Evolutionary conservation across 352 stramenopile species (phyloP).

Genomic region (Blastocystis sp.): DNA sequence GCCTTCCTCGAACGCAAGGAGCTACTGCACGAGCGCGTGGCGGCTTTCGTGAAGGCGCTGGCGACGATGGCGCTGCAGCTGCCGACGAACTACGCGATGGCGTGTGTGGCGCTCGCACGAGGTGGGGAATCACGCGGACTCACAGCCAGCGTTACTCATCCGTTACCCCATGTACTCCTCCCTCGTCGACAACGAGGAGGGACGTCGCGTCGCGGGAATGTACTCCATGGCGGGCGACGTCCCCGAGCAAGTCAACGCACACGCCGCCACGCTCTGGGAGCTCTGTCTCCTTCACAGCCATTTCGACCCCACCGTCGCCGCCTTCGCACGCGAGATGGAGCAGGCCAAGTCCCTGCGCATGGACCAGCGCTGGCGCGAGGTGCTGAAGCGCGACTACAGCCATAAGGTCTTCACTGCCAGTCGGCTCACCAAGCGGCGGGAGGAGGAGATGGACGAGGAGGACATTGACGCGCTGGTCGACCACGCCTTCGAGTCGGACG

Average conservation of each 20-base stretch:
- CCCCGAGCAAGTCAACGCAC: slow-evolving; percentile 32
- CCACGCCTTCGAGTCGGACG: not conserved
- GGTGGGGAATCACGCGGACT: not conserved
- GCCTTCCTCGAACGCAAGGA: slow-evolving; percentile 34
- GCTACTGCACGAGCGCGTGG: slow-evolving; percentile 33
- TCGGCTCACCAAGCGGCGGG: not conserved
- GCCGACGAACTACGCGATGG: slow-evolving; percentile 19
- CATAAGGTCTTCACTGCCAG: not conserved
- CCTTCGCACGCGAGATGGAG: not conserved
- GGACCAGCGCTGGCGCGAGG: not conserved
- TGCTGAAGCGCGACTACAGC: slow-evolving; percentile 27
- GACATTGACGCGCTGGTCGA: not conserved
- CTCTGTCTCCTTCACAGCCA: not conserved
- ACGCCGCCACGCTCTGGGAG: slow-evolving; percentile 28
- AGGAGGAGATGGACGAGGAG: slow-evolving; percentile 14
- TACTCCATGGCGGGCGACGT: not conserved
- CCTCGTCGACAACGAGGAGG: slow-evolving; percentile 36
- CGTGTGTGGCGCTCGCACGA: not conserved
- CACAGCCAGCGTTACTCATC: slow-evolving; percentile 1
- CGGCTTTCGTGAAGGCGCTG: slow-evolving; percentile 14
- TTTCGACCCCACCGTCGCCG: not conserved
- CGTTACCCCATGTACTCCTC: slow-evolving; percentile 55
- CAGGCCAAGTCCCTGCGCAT: not conserved
- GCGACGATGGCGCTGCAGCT: slow-evolving; percentile 11
- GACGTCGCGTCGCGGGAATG: not conserved